Percentiles rank a stretch among this genome's conserved stretches.
Conservation (phyloP, 345 rosid species). For the Murraya koenigii region DNA sequence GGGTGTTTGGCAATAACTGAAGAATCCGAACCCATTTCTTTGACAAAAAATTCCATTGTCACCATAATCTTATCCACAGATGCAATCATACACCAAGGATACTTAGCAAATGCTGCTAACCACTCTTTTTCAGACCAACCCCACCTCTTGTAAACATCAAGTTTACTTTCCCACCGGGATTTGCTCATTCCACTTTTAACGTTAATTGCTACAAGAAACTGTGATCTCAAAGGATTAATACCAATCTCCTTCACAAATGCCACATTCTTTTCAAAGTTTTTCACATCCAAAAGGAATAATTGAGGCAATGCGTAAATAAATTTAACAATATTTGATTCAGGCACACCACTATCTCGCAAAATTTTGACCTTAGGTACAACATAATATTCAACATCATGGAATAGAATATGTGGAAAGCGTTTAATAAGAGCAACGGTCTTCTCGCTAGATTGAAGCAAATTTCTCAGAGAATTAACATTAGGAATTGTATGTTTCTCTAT, state of each 20-base stretch:
- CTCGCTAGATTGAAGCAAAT: constrained; percentile 13
- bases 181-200: background rate
- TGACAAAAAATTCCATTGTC: constrained; percentile 21
- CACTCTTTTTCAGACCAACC: constrained; percentile 31
- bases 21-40: constrained; percentile 13
- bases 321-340: constrained; percentile 5
- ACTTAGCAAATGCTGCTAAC: constrained; percentile 10
- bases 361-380: background rate
- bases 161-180: constrained; percentile 23
- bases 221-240: background rate
- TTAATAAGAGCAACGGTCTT: background rate
- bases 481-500: constrained; percentile 14
- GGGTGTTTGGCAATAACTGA: background rate
- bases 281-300: background rate
- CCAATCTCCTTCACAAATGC: background rate
- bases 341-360: constrained; percentile 30
- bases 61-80: constrained; percentile 19
- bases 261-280: constrained; percentile 12
- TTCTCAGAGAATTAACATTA: background rate
- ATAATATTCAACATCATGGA: background rate
- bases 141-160: constrained; percentile 23
- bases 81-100: background rate
- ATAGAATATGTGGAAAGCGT: background rate
- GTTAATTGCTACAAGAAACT: constrained; percentile 21
- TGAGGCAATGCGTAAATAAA: constrained; percentile 2